Conservation (phyloP, 140 eudicot genomes). For the Oenanthe javanica region DNA sequence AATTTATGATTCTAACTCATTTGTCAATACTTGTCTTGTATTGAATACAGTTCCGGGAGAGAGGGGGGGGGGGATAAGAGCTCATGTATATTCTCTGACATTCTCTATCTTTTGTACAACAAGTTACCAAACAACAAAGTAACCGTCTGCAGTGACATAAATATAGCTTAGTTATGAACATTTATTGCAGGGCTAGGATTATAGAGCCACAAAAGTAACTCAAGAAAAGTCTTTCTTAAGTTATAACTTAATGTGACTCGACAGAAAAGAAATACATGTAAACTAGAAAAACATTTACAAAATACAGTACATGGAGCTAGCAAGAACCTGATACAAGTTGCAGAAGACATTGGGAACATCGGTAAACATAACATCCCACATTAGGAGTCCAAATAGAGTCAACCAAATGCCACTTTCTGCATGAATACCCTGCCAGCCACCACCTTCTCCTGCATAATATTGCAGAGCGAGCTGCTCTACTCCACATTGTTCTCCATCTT, state of each 20-base stretch:
- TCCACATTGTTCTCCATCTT: slow-evolving; percentile 94
- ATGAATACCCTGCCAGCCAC: slow-evolving; percentile 90
- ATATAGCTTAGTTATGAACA: not conserved
- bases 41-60: no score
- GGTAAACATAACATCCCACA: slow-evolving; percentile 91
- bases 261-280: not conserved
- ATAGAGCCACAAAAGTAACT: not conserved
- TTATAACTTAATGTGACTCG: not conserved
- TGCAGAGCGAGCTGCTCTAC: slow-evolving; percentile 88
- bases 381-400: slow-evolving; percentile 72
- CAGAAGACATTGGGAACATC: slow-evolving; percentile 76
- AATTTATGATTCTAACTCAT: not conserved
- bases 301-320: not conserved
- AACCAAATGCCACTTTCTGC: slow-evolving; percentile 90
- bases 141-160: not conserved
- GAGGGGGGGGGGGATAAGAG: not conserved
- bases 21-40: no score
- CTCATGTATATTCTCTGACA: not conserved
- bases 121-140: not conserved
- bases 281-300: not conserved
- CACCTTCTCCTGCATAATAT: slow-evolving; percentile 90
- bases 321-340: slow-evolving; percentile 70
- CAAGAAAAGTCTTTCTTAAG: not conserved
- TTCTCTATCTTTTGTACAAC: not conserved
- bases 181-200: not conserved